These are phyloP conservation scores for Drechslerella dactyloides DNA, from an alignment of 2,329 filamentous ascomycete genomes.

Conservation along the genomic window DNA sequence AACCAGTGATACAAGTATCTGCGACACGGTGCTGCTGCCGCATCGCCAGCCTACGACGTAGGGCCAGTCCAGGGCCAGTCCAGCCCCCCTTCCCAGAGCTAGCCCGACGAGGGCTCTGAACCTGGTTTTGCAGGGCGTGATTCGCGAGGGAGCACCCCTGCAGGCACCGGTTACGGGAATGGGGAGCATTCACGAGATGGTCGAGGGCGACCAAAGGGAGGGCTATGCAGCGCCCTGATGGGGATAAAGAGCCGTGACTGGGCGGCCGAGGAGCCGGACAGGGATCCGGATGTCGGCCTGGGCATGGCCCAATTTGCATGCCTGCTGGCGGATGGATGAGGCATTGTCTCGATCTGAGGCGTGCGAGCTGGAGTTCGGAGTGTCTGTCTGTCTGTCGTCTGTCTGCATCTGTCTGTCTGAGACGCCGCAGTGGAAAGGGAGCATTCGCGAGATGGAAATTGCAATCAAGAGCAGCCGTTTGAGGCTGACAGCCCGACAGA, in stretches of 20 bases:
- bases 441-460: slow-evolving; percentile 31
- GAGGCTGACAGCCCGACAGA: slow-evolving; percentile 4
- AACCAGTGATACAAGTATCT: slow-evolving; percentile 5
- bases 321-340: slow-evolving; percentile 17
- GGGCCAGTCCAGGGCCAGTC: no score
- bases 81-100: no score
- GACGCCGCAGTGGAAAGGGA: slow-evolving; percentile 12
- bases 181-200: slow-evolving; percentile 2
- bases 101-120: no score
- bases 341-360: slow-evolving; percentile 46
- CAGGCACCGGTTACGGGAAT: slow-evolving; percentile 5
- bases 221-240: slow-evolving; percentile 3
- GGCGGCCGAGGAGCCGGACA: slow-evolving; percentile 1
- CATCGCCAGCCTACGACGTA: neutral
- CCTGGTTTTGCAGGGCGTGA: slow-evolving; percentile 4
- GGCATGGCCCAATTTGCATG: slow-evolving; percentile 36
- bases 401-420: slow-evolving; percentile 30
- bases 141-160: slow-evolving; percentile 6
- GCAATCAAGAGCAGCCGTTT: neutral
- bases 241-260: slow-evolving; percentile 8
- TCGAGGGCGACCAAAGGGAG: neutral
- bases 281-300: slow-evolving; percentile 25
- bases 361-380: slow-evolving; percentile 30
- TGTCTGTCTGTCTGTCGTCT: no score
- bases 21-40: neutral